Evolutionary conservation across 2,329 filamentous ascomycete species (phyloP), one percentile per base, ranked within the genome.

Genomic region (Neopestalotiopsis sp.): DNA sequence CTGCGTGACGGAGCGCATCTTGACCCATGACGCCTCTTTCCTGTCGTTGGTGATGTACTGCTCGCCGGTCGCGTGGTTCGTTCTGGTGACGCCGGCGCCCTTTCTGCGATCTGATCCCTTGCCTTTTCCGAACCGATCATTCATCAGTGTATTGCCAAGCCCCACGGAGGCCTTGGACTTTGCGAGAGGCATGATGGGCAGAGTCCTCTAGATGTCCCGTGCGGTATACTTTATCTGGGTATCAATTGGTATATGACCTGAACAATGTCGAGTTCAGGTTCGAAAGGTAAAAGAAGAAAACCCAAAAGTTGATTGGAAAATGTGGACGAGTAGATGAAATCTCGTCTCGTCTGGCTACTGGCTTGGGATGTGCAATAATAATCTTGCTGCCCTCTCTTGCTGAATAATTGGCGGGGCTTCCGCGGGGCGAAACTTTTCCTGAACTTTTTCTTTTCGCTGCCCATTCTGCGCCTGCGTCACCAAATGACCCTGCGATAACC

Each of bases 1-100:
- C 85, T 99, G 94, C 5, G 96, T 99, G 74, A 99, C 93, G 80
- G 94, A 97, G 84, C 95, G 94, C 96, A 99, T 98, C 87, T 98
- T 99, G 78, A 98, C 94, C 94, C 95, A 99, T 74, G 94, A 88
- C 45, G 95, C 96, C 84, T 98, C 95, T 79, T 97, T 91, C 75
- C 90, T 91, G 73, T 93, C 92, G 79, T 97, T 98, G 63, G 94
- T 96, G 76, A 98, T 90, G 80, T 99, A 99, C 86, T 38, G 91
- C 79, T 97, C 93, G 78, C 94, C 94, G 28, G 93, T 94, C 32
- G 89, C 86, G 76, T 95, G 90, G 80, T 94, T 90, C 72, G 94
- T 92, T 77, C 93, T 90, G 30, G 86, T 87, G 70, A 89, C 85
- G 64, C 82, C 85, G 0, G 81, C 79, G 5, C 79, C 88, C 79